Evolutionary conservation across 768 basidiomycete species (phyloP), one percentile per base, ranked within the genome.

Genomic region (Boletus reticulatus): DNA sequence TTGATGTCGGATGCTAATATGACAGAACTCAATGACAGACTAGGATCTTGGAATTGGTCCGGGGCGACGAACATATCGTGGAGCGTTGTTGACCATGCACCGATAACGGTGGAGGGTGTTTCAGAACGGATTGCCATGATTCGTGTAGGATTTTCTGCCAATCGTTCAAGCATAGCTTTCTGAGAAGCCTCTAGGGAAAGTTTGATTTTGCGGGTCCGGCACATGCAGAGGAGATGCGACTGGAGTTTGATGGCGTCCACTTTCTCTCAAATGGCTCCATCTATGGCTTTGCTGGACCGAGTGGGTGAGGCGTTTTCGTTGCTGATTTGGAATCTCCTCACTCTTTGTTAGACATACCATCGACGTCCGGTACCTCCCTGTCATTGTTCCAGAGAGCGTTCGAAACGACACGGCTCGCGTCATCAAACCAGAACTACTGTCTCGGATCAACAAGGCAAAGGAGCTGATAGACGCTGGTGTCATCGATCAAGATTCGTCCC

Each of bases 211-310:
- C 77, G 14, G 80, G 86, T 59, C 62, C 74, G 8, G 67, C 68
- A n/a, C 78, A 69, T 5, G 69, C 75, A 0, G 84, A 84, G 44
- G 85, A 88, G 46, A 67, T 90, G 42, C 76, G 81, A 34, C 71
- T 92, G 2, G 87, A 92, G 56, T 85, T 93, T 58, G 85, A 88
- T 65, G 91, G 88, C 1, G 75, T 92, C 22, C 90, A 92, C 68
- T 85, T 91, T 65, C 61, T 88, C 12, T 68, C 77, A 24, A 87
- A 88, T 52, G 91, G 91, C 0, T 80, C 88, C 0, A 80, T 94
- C n/a, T 89, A 85, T 63, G 91, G 88, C 2, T 77, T 89, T 48
- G 88, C 85, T 17, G 80, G 83, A 59, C 80, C 84, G 5, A 64
- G 67, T 17, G 85, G 84, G 90, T 91, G 58, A 59, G 78, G 61